phyloP scores from a whole-genome alignment of 2,329 filamentous ascomycete species.

The Ophiosphaerella korrae region DNA sequence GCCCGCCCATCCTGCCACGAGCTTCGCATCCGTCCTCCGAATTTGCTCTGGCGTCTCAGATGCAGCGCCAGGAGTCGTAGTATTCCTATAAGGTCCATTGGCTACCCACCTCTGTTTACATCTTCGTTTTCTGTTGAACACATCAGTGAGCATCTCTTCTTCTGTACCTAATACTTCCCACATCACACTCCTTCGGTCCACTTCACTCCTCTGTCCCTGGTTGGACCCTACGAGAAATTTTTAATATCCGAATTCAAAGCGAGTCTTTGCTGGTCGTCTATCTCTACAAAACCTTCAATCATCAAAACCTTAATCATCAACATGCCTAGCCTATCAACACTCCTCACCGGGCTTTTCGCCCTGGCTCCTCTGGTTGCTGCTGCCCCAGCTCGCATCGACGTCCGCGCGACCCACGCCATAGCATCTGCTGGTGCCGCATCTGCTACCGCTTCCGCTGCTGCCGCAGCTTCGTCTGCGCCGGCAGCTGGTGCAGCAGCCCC shows the following conservation, averaged over 20 bases:
- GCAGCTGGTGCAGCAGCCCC: conserved; percentile 24
- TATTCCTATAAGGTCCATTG: conserved; percentile 47
- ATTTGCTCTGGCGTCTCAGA: conserved; percentile 47
- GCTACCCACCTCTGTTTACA: conserved; percentile 43
- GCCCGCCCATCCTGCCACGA: conserved; percentile 37
- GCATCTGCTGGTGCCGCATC: conserved; percentile 5
- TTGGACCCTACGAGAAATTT: conserved; percentile 44
- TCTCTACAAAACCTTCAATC: conserved; percentile 27
- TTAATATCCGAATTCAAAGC: conserved; percentile 46
- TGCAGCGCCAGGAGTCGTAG: conserved; percentile 35
- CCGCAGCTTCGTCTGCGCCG: conserved; percentile 13
- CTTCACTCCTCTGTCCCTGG: conserved; percentile 44
- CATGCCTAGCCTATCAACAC: conserved; percentile 46
- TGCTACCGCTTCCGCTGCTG: conserved; percentile 10
- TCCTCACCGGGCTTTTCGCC: conserved; percentile 43
- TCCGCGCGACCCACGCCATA: conserved; percentile 27
- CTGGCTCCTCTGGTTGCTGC: conserved; percentile 43
- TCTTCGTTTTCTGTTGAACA: conserved; percentile 44
- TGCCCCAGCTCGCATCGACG: conserved; percentile 32
- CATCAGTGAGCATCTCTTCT: conserved; percentile 42
- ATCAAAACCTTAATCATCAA: conserved; percentile 39
- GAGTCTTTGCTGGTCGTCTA: conserved; percentile 45
- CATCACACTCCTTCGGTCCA: conserved; percentile 44
- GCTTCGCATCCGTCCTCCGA: conserved; percentile 44
- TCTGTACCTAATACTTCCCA: conserved; percentile 42